Base-by-base conservation (phyloP, 169 alveolate genomes). In the Plasmodium fragile region DNA sequence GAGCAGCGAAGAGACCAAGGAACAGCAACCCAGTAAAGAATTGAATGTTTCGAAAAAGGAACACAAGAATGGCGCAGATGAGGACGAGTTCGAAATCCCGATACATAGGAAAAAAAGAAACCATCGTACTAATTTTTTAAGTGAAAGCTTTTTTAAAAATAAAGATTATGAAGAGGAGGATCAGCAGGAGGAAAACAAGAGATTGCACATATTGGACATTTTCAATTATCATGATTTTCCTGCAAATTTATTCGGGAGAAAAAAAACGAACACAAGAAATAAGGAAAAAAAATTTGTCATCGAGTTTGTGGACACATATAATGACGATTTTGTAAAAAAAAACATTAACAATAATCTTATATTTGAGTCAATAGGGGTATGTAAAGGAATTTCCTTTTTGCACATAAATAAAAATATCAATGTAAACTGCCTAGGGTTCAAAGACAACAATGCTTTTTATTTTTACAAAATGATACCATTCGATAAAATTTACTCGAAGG, bases 301-400 rank as follows among this genome's bases (percentile, higher is more conserved):
- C 28, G 84, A 91, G 41, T 91, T 91, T 81, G 78, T 91, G 22
- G 94, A 91, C 34, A 39, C 94, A 81, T 91, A 81, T 81, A 91
- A 91, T 71, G 94, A 91, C 32, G 94, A 91, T 3, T 91, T 80
- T 91, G 92, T 91, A 25, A 91, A 81, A 81, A 91, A 91, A 91
- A 91, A 91, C 53, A 80, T 91, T 32, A 80, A 91, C 92, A 91
- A 91, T 25, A 91, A 91, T 32, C 70, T 91, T 45, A 91, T 91
- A 49, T 91, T 91, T 71, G 94, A 91, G 84, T 81, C 94, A 13
- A 91, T 91, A 81, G 94, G 92, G 36, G 84, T 91, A 71, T 91
- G 94, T 81, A 91, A 80, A 81, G 94, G 94, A 8, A 59, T 91
- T 45, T 91, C 94, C 55, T 91, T 81, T 91, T 81, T 91, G 59